Conservation (phyloP, 2,329 filamentous ascomycete genomes). For the Aureobasidium sp. region DNA sequence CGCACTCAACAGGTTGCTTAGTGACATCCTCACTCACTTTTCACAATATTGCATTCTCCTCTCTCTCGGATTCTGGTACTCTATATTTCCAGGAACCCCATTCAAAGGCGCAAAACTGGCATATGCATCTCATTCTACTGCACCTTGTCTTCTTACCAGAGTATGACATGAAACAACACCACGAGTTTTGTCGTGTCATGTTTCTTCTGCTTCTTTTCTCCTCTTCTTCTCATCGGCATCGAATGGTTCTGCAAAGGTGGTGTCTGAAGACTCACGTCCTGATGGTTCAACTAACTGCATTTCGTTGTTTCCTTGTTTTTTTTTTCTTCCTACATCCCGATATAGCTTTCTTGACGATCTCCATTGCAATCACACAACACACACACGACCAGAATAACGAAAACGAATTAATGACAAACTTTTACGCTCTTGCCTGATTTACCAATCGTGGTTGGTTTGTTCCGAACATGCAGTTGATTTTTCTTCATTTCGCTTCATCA, state of each 20-base stretch:
- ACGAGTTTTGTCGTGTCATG: background rate
- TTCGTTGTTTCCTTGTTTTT: background rate
- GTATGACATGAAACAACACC: background rate
- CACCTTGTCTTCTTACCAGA: background rate
- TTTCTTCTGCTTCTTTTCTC: background rate
- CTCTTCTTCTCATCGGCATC: background rate
- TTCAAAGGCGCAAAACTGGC: background rate
- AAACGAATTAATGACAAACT: conserved; percentile 5
- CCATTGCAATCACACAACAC: background rate
- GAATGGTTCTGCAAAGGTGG: background rate
- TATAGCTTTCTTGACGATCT: conserved; percentile 1
- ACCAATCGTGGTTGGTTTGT: background rate
- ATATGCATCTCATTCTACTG: background rate
- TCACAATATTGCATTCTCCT: background rate
- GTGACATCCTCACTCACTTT: background rate
- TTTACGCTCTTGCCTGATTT: background rate
- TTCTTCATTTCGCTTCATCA: background rate
- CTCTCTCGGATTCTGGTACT: background rate
- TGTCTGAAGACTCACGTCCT: background rate
- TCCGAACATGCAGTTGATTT: background rate
- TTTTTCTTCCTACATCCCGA: background rate
- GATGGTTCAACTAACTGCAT: background rate
- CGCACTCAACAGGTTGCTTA: background rate
- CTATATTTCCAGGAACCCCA: background rate
- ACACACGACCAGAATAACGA: background rate